Evolutionary conservation across 139 green algal genomes (phyloP), one percentile per base, ranked within the genome.

Genomic region (Chlorella sp.): DNA sequence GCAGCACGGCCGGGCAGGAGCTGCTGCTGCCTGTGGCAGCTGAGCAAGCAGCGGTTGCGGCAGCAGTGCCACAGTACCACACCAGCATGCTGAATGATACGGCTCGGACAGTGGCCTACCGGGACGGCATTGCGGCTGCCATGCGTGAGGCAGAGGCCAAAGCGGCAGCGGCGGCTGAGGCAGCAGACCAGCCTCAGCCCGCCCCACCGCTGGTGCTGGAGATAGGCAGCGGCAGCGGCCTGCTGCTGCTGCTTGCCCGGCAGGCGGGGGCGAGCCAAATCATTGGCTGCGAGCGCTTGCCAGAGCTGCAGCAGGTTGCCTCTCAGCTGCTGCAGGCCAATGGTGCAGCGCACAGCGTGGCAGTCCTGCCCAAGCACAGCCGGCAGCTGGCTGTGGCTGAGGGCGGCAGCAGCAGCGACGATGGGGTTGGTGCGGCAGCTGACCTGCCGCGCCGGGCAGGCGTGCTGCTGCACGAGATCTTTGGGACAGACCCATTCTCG

Each of bases 151-250:
- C 70, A 16, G 26, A 28, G 0, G 34, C 41, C 13, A 21, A 38
- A 20, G 34, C 44, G 9, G 44, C 7, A 20, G 34, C 21, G 17
- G 34, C 67, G 30, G 34, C n/a, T 15, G 21, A 2, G 13, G 70
- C 68, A 23, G 68, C 18, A 74, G 16, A 34, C 18, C 7, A 16
- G 13, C 16, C 34, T 9, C 3, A 30, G 39, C 28, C 13, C 39
- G 23, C 17, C 18, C 23, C 39, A 11, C 70, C 70, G 9, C 41
- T 64, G 47, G 73, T 80, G 73, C 73, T 63, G 4, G 73, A 80
- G 73, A 80, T 63, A 32, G 73, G 73, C 47, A 80, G 47, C 47
- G 73, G 73, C 73, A 41, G n/a, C 73, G 70, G 70, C 70, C 70
- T 78, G 70, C 70, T 78, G 39, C 56, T 44, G 39, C 70, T 78